Conservation (phyloP, 1,284 basidiomycete species). For the Leucoagaricus sp. region DNA sequence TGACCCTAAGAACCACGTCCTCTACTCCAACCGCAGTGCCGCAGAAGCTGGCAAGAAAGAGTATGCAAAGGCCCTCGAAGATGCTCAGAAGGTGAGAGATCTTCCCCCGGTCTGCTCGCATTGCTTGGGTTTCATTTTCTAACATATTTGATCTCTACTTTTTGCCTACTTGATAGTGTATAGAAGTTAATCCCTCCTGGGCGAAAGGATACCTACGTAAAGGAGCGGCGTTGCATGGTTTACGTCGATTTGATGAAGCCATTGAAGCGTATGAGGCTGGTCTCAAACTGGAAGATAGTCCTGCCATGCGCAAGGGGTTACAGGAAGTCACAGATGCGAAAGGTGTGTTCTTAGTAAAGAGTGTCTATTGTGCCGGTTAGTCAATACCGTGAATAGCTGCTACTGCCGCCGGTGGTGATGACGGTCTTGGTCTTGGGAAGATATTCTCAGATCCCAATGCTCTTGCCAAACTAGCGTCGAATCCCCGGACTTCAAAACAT, state of each 20-base stretch:
- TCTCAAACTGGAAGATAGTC: constrained; percentile 80
- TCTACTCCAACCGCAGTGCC: constrained; percentile 94
- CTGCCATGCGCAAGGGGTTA: constrained; percentile 83
- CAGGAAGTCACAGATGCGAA: constrained; percentile 84
- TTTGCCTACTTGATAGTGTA: constrained; percentile 55
- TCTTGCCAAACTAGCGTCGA: constrained; percentile 79
- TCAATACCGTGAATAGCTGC: constrained; percentile 19
- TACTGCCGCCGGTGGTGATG: constrained; percentile 45
- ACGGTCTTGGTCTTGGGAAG: constrained; percentile 65
- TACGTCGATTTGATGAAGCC: constrained; percentile 79
- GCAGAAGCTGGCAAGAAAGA: constrained; percentile 84
- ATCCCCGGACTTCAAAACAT: constrained; percentile 85
- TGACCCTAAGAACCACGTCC: constrained; percentile 84
- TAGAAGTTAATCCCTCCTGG: constrained; percentile 83
- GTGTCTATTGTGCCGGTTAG: constrained; percentile 4
- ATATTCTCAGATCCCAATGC: constrained; percentile 88
- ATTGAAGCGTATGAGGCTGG: constrained; percentile 82
- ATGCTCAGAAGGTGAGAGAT: constrained; percentile 82
- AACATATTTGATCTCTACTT: constrained; percentile 15
- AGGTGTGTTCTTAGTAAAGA: constrained; percentile 39
- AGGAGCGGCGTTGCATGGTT: constrained; percentile 93
- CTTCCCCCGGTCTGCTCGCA: not conserved
- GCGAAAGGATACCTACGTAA: constrained; percentile 92
- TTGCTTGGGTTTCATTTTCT: constrained; percentile 8
- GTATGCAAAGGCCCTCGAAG: constrained; percentile 78